Conservation (phyloP, 257 asterid genomes). For the Parsonsia alboflavescens region DNA sequence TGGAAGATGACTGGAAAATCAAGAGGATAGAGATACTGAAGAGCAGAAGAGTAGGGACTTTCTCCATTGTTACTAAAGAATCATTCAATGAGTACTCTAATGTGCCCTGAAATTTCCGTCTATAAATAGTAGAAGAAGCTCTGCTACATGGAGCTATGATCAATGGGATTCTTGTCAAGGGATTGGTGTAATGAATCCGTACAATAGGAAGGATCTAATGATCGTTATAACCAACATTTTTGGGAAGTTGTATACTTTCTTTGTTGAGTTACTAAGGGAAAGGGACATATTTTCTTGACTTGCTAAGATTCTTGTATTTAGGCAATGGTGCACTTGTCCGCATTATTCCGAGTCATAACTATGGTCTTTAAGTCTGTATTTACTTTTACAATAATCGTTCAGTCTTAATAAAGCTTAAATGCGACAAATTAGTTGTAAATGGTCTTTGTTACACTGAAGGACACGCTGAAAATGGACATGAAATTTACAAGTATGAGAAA, state of each 20-base stretch:
- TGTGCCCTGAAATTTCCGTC: background rate
- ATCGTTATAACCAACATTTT: background rate
- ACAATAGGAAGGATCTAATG: background rate
- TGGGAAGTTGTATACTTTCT: background rate
- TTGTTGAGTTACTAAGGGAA: background rate
- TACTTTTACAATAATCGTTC: no score
- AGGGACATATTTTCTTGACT: background rate
- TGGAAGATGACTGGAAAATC: background rate
- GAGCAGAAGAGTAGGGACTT: slow-evolving; percentile 5
- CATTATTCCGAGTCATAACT: background rate
- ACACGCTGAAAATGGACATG: background rate
- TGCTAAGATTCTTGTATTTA: background rate
- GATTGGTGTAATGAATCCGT: background rate
- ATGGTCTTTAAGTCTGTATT: no score
- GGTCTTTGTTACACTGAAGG: background rate
- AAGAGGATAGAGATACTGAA: background rate
- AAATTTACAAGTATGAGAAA: background rate
- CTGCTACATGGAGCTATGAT: background rate
- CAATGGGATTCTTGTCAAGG: background rate
- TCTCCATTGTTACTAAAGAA: background rate
- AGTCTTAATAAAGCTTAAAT: background rate
- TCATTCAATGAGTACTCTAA: background rate
- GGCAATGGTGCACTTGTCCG: background rate
- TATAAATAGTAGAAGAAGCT: background rate
- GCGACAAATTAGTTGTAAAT: background rate